A percentile compares a stretch with the other conserved stretches of the same genome.
phyloP scores from a whole-genome alignment of 345 rosid genomes.

The Euclidium syriacum region DNA sequence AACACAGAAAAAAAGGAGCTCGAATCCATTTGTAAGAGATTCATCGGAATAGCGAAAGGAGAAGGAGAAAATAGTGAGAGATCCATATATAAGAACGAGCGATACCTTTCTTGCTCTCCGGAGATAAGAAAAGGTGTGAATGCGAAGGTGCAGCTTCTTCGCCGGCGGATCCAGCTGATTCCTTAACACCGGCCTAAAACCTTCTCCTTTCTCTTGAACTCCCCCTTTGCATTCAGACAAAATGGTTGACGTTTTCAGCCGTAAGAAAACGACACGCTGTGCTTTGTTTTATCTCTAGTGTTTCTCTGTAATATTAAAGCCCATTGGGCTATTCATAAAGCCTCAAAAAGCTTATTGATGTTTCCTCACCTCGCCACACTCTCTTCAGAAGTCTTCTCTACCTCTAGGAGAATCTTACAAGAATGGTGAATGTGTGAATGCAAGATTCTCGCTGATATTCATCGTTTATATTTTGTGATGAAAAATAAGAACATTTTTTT shows the following conservation, averaged over 20 bases:
- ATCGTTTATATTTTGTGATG: too few species aligned
- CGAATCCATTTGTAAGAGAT: neutral
- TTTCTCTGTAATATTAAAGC: neutral
- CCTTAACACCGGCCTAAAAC: neutral
- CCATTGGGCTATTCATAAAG: conserved; percentile 4
- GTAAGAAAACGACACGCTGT: conserved; percentile 3
- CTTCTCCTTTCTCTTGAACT: neutral
- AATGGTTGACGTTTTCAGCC: conserved; percentile 15
- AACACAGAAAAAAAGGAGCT: neutral
- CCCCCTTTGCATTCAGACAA: neutral
- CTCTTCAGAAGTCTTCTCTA: too few species aligned
- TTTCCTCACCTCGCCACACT: neutral
- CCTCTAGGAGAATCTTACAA: too few species aligned
- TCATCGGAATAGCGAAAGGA: neutral
- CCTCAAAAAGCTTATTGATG: neutral
- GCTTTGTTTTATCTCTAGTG: neutral
- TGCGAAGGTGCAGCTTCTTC: neutral
- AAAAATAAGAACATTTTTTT: too few species aligned
- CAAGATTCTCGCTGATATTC: too few species aligned
- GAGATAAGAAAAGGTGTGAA: neutral
- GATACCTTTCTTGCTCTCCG: conserved; percentile 2
- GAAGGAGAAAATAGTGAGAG: conserved; percentile 3
- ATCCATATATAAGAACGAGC: neutral
- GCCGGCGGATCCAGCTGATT: conserved; percentile 20
- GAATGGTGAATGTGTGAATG: too few species aligned